phyloP scores from a whole-genome alignment of 352 stramenopile species.

The Halophytophthora batemanensis region DNA sequence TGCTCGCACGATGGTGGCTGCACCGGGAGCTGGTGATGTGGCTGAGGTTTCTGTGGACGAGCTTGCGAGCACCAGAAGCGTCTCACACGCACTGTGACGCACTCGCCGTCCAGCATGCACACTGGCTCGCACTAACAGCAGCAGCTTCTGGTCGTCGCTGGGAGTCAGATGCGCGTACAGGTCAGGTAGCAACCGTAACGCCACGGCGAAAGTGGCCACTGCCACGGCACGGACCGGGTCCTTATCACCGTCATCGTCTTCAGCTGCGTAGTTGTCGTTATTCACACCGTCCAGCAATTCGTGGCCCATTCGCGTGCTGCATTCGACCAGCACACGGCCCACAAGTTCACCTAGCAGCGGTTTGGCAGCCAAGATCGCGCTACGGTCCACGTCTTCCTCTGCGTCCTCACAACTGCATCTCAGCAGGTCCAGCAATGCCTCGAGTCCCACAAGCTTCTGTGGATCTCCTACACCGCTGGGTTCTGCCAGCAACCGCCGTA shows the following conservation, averaged over 20 bases:
- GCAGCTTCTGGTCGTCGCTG: constrained; percentile 61
- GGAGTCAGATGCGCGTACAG: constrained; percentile 48
- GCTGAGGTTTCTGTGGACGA: constrained; percentile 7
- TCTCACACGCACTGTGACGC: constrained; percentile 32
- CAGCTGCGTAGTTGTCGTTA: constrained; percentile 3
- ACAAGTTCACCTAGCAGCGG: constrained; percentile 53
- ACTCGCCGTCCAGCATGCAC: constrained; percentile 46
- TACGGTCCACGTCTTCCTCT: constrained; percentile 25
- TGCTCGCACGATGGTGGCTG: constrained; percentile 37
- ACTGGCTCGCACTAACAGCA: constrained; percentile 47
- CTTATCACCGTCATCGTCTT: constrained; percentile 25
- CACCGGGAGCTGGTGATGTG: constrained; percentile 17
- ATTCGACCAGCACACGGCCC: constrained; percentile 65
- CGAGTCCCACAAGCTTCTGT: constrained; percentile 67
- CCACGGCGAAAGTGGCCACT: constrained; percentile 47
- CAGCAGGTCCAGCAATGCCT: constrained; percentile 35
- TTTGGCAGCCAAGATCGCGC: constrained; percentile 24
- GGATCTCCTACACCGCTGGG: constrained; percentile 63
- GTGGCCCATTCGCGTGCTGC: constrained; percentile 60
- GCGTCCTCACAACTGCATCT: constrained; percentile 1
- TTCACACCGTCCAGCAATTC: constrained; percentile 34
- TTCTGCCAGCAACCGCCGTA: constrained; percentile 56
- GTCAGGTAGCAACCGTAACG: constrained; percentile 36
- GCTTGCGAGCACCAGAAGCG: constrained; percentile 32
- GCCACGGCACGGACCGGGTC: constrained; percentile 49